Evolutionary conservation across 2,329 filamentous ascomycete genomes (phyloP).

Genomic region (Alternaria arbusti): DNA sequence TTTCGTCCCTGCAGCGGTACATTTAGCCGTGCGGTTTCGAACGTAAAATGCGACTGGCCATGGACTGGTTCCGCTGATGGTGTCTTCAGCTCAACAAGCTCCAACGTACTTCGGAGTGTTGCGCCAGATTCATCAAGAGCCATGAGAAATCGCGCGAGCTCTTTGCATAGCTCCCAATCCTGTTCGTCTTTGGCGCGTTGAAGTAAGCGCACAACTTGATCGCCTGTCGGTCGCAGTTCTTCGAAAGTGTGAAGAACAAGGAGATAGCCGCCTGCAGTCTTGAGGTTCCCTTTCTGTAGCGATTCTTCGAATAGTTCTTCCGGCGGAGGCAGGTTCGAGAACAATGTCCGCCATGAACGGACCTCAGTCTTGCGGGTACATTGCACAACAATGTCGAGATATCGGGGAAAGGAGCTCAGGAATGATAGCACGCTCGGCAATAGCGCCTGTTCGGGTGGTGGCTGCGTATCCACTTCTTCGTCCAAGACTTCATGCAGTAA

Average conservation of each 20-base stretch:
- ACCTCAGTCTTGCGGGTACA: constrained; percentile 98
- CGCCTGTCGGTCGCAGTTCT: constrained; percentile 66
- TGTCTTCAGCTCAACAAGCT: constrained; percentile 51
- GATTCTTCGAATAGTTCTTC: constrained; percentile 94
- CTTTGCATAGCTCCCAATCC: constrained; percentile 95
- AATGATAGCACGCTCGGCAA: constrained; percentile 61
- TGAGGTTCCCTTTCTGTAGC: constrained; percentile 80
- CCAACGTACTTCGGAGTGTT: constrained; percentile 75
- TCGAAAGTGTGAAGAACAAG: constrained; percentile 86
- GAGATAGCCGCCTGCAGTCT: constrained; percentile 96
- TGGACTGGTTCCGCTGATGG: constrained; percentile 32
- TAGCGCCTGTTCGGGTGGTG: constrained; percentile 55
- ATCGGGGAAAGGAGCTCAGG: constrained; percentile 68
- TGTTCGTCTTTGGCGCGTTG: constrained; percentile 80
- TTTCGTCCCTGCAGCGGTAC: constrained; percentile 26
- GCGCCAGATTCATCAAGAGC: constrained; percentile 87
- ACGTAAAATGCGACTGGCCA: constrained; percentile 40
- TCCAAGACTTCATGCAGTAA: constrained; percentile 92
- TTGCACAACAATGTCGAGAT: constrained; percentile 93
- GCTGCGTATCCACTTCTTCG: constrained; percentile 81
- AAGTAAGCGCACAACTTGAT: constrained; percentile 82
- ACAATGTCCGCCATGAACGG: constrained; percentile 91
- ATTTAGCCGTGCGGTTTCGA: constrained; percentile 36
- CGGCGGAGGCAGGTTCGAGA: constrained; percentile 87
- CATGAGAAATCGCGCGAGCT: constrained; percentile 91